Base-by-base conservation (phyloP, 257 asterid genomes). In the Solanum piurae region DNA sequence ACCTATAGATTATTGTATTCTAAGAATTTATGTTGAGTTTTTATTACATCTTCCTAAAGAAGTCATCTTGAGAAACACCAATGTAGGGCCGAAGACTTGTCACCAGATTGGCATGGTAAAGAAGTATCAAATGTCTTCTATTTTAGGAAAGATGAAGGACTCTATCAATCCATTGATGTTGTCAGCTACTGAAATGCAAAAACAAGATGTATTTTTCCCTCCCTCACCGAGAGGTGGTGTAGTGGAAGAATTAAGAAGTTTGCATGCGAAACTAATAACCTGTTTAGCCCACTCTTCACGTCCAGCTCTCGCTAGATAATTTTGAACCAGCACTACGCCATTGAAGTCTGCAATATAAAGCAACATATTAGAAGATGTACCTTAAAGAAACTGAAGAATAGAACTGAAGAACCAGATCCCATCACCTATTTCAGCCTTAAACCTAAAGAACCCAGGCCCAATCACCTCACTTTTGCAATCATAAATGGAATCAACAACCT, bases 381-480 rank as follows among this genome's bases (percentile, higher is more conserved):
- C 69, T 49, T 27, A 23, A 60, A 62, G 52, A 49, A 21, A 66
- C 33, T 16, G 38, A 33, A 44, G 72, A 88, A 69, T 12, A 49
- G 9, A 80, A 82, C 20, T 29, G 69, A 82, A 82, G 86, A 49
- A 31, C 86, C 42, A 76, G 34, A 80, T 49, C 29, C 3, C 68
- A 13, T 92, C 93, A 97, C 99, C 99, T 93, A 97, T 97, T 90
- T 97, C 99, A 85, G 99, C 99, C 91, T 97, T 97, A 91, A 97
- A 97, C 90, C 99, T 93, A 85, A 97, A 97, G 90, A 95, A 97
- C 62, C 99, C 99, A 23, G 99, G 99, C 80, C 99, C 99, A 86
- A 97, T 97, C 92, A 97, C 99, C 98, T 97, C 99, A 11, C 99
- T 97, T 91, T 97, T 97, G 97, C 98, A 95, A 93, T 97, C 99